A percentile compares a stretch with the other conserved stretches of the same genome.
Evolutionary conservation across 2,329 filamentous ascomycete genomes (phyloP).

Genomic region (Exophiala oligosperma): DNA sequence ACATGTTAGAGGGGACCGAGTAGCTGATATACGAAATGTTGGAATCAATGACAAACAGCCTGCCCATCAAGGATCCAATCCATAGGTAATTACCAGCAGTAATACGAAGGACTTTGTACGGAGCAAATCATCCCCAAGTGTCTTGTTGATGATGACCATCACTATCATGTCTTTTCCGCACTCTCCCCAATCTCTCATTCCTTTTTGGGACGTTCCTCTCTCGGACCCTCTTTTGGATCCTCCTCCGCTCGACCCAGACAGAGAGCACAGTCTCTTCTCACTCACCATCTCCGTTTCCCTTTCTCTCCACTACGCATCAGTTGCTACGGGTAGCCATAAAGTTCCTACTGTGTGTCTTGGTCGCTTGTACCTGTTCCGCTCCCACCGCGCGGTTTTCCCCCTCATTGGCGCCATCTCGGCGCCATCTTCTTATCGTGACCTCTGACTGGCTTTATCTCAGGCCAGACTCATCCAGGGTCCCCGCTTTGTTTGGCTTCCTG

Average conservation of each 20-base stretch:
- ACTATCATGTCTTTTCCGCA: neutral
- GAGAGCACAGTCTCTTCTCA: too few relatives aligned
- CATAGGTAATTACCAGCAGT: too few relatives aligned
- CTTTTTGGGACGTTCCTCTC: conserved; percentile 12
- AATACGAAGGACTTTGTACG: too few relatives aligned
- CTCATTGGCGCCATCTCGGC: neutral
- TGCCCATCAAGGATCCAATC: too few relatives aligned
- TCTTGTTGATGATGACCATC: too few relatives aligned
- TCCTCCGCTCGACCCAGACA: neutral
- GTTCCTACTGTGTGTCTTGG: neutral
- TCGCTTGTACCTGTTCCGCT: neutral
- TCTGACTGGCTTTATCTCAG: neutral
- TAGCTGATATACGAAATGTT: neutral
- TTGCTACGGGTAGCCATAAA: neutral
- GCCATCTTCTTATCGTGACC: neutral
- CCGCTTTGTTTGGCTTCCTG: neutral
- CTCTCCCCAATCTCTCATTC: conserved; percentile 12
- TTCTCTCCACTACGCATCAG: neutral
- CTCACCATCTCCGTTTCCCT: neutral
- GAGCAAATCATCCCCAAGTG: neutral
- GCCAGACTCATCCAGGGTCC: neutral
- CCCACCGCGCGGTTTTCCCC: neutral
- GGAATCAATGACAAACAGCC: conserved; percentile 4
- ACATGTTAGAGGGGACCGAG: neutral
- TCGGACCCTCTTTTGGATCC: neutral